phyloP scores from a whole-genome alignment of 2,329 filamentous ascomycete genomes.

The Neonectria faginata region DNA sequence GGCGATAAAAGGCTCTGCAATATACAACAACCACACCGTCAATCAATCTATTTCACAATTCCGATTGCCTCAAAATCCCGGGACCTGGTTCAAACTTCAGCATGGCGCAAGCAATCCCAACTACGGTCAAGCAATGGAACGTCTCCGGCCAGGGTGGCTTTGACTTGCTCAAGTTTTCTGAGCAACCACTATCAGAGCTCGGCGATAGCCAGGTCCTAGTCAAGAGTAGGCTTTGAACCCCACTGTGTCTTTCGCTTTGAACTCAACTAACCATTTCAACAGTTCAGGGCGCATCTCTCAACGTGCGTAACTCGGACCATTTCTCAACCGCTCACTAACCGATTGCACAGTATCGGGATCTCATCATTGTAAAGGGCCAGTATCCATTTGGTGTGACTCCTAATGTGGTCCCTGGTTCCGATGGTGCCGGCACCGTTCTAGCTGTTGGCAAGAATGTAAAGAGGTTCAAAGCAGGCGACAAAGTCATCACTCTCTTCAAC shows the following conservation, averaged over 20 bases:
- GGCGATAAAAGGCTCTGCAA: background rate
- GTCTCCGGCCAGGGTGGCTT: slow-evolving; percentile 61
- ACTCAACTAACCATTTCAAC: slow-evolving; percentile 21
- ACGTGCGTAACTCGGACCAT: slow-evolving; percentile 48
- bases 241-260: background rate
- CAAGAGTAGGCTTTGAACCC: slow-evolving; percentile 56
- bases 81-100: background rate
- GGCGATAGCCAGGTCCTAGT: slow-evolving; percentile 80
- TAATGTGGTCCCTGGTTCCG: slow-evolving; percentile 63
- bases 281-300: slow-evolving; percentile 64
- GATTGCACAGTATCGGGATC: slow-evolving; percentile 59
- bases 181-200: slow-evolving; percentile 68
- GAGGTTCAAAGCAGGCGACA: slow-evolving; percentile 64
- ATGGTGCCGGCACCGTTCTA: slow-evolving; percentile 66
- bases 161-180: slow-evolving; percentile 67
- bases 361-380: slow-evolving; percentile 61
- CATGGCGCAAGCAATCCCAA: slow-evolving; percentile 47
- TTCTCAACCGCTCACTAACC: slow-evolving; percentile 14
- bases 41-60: background rate
- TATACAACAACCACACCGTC: slow-evolving; percentile 1
- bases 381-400: slow-evolving; percentile 58
- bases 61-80: slow-evolving; percentile 19
- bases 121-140: slow-evolving; percentile 68
- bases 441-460: slow-evolving; percentile 62
- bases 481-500: slow-evolving; percentile 71